Evolutionary conservation across 1,139 yeast species (phyloP).

Genomic region (Protomyces gravidus): DNA sequence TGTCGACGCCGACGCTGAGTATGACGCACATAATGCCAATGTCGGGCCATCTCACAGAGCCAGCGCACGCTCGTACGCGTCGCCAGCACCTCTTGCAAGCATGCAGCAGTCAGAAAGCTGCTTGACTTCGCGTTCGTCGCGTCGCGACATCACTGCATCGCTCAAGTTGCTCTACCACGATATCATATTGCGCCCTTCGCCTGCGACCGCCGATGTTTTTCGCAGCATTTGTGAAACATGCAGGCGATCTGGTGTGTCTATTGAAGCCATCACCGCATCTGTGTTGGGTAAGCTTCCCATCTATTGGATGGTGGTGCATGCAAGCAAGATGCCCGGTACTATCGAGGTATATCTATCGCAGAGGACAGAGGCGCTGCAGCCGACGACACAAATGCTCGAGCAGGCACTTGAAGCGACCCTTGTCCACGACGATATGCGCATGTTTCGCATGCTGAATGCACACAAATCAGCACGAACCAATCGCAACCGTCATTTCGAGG

Average conservation of each 20-base stretch:
- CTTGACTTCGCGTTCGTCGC: background rate
- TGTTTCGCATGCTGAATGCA: background rate
- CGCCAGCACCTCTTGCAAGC: background rate
- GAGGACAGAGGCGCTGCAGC: background rate
- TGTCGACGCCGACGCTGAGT: no score
- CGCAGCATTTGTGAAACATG: constrained; percentile 11
- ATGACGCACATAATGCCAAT: no score
- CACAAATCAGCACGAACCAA: background rate
- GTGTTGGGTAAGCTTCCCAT: constrained; percentile 8
- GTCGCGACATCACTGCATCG: background rate
- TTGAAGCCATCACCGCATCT: background rate
- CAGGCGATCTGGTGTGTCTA: background rate
- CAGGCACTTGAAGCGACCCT: constrained; percentile 10
- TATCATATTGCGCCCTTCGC: background rate
- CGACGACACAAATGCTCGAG: background rate
- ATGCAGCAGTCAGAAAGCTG: background rate
- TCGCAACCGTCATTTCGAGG: background rate
- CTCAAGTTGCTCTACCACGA: constrained; percentile 4
- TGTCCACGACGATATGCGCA: constrained; percentile 5
- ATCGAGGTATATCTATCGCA: constrained; percentile 5
- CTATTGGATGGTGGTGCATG: constrained; percentile 20
- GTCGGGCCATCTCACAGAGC: background rate
- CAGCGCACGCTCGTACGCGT: background rate
- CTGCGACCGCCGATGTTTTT: constrained; percentile 4
- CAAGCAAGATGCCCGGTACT: constrained; percentile 10